Evolutionary conservation across 176 grass and related monocot species (phyloP), one percentile per base, ranked within the genome.

Genomic region (Zoysia pacifica): DNA sequence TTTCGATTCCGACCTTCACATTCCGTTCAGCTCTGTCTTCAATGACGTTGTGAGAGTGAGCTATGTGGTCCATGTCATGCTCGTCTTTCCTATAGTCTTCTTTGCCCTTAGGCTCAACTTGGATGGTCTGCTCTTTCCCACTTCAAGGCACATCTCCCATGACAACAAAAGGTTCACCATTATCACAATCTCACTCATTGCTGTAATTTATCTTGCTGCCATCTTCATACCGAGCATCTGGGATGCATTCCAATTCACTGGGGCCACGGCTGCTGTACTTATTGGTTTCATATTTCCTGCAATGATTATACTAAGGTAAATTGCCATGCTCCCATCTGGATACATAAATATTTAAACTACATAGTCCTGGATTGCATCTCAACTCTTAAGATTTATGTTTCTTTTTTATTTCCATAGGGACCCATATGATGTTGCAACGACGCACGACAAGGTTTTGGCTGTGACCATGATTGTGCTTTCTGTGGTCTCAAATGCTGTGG

Each of bases 231-330:
- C 94, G 1, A 94, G 94, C 84, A 97, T 97, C 73, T 97, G 94
- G 94, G 94, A 94, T 11, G 87, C 87, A 0, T 97, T 97, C 81
- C 94, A 97, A 72, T 88, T 94, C 47, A 97, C 87, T 10, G 94
- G 94, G n/a, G 91, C 91, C 4, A 94, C 89, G 43, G 94, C 91
- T 47, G 82, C 85, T 20, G 91, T 89, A 38, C 89, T 86, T 61
- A 90, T 97, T 6, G 94, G 89, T 56, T 97, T 97, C 77, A 97
- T 97, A 51, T 97, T 92, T 79, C 94, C 94, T 82, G 87, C 89
- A 39, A 90, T 82, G 76, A 86, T 94, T 77, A 76, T 82, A 76
- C 89, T 97, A 4, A 97, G 86, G 94, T 92, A 94, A 59, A 48
- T 44, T 52, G 11, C 1, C 44, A 51, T 38, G 46, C 16, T 74